Evolutionary conservation across 1,284 basidiomycete genomes (phyloP).

Genomic region (Ganoderma resinaceum): DNA sequence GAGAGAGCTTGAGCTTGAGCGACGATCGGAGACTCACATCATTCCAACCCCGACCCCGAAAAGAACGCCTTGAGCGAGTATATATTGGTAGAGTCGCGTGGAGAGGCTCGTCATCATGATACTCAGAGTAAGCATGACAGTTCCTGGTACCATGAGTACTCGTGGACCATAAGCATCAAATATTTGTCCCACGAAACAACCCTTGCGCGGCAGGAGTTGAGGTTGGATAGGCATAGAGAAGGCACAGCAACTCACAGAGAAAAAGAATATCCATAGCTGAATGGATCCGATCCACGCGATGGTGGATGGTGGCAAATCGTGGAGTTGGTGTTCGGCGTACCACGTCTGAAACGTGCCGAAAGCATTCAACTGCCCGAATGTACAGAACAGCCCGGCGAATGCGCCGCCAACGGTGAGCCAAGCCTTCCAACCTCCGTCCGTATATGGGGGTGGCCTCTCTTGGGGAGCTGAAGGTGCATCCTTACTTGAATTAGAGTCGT

Average conservation of each 20-base stretch:
- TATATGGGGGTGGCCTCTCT: not conserved
- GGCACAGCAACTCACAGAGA: conserved; percentile 38
- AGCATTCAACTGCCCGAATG: conserved; percentile 41
- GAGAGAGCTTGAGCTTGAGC: conserved; percentile 18
- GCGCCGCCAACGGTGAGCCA: conserved; percentile 41
- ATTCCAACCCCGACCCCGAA: conserved; percentile 29
- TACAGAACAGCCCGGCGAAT: conserved; percentile 39
- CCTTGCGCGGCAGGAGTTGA: conserved; percentile 11
- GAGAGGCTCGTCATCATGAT: conserved; percentile 46
- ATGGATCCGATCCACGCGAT: conserved; percentile 54
- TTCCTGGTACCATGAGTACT: conserved; percentile 32
- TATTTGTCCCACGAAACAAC: conserved; percentile 28
- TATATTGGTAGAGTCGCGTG: conserved; percentile 62
- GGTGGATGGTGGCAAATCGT: conserved; percentile 38
- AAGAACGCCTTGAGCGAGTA: conserved; percentile 62
- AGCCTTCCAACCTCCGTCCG: conserved; percentile 44
- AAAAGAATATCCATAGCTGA: conserved; percentile 44
- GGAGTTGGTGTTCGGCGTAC: conserved; percentile 46
- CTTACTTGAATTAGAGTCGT: conserved; percentile 7
- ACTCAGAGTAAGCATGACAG: conserved; percentile 32
- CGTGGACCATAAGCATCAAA: conserved; percentile 36
- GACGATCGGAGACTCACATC: conserved; percentile 19
- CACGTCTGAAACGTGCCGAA: conserved; percentile 47
- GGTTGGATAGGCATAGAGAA: not conserved
- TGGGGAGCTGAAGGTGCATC: not conserved